Conservation (phyloP, 176 grass and related monocot species). For the Eleusine coracana region DNA sequence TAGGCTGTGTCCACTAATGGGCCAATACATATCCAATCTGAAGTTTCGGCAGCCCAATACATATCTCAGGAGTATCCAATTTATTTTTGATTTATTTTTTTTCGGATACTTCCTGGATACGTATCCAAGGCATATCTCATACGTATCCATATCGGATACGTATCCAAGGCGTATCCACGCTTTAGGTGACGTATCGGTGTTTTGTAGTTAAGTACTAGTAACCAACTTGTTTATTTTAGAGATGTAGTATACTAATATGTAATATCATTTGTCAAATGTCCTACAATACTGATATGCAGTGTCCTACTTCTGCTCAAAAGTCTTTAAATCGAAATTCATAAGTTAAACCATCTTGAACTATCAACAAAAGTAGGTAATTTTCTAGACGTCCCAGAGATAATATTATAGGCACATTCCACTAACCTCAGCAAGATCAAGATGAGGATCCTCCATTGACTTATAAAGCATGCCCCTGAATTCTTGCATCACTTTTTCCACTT, state of each 20-base stretch:
- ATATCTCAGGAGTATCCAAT: too few relatives aligned
- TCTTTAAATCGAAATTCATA: slow-evolving; percentile 31
- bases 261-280: slow-evolving; percentile 22
- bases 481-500: slow-evolving; percentile 99
- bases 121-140: too few relatives aligned
- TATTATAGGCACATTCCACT: slow-evolving; percentile 40
- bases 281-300: neutral
- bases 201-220: neutral
- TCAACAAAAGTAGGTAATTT: slow-evolving; percentile 31
- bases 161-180: too few relatives aligned
- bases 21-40: too few relatives aligned
- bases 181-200: too few relatives aligned
- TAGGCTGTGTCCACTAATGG: too few relatives aligned
- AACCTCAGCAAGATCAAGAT: slow-evolving; percentile 93
- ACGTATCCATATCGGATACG: too few relatives aligned
- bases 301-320: slow-evolving; percentile 17
- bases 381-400: slow-evolving; percentile 19
- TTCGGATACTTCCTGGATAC: too few relatives aligned
- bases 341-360: slow-evolving; percentile 11
- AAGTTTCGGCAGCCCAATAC: too few relatives aligned
- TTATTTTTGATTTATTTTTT: too few relatives aligned
- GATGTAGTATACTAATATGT: slow-evolving; percentile 20
- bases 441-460: slow-evolving; percentile 99
- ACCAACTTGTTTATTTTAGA: slow-evolving; percentile 22
- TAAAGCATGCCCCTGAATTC: slow-evolving; percentile 99